Percentiles rank a stretch among this genome's conserved stretches.
Conservation (phyloP, 2,329 filamentous ascomycete genomes). For the Dryadomyces quercus-mongolicae region DNA sequence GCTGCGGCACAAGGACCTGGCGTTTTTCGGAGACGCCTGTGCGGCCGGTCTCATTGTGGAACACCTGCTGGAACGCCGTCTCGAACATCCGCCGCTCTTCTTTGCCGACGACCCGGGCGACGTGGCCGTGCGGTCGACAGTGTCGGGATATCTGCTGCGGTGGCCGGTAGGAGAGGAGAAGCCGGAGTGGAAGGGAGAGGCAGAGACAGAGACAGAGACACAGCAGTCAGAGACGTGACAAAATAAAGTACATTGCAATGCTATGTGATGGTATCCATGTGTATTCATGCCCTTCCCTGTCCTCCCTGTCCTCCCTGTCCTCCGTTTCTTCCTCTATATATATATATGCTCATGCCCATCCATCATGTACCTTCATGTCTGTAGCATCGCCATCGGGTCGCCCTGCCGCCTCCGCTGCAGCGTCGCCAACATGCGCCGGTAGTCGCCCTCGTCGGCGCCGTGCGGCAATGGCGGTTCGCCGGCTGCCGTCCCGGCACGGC, state of each 20-base stretch:
- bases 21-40: constrained; percentile 72
- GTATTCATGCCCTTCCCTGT: not conserved
- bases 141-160: constrained; percentile 62
- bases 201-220: not conserved
- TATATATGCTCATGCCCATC: no score
- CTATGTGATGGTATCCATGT: not conserved
- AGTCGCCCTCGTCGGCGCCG: constrained; percentile 35
- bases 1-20: constrained; percentile 73
- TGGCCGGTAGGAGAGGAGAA: constrained; percentile 38
- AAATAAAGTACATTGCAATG: not conserved
- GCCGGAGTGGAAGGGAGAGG: constrained; percentile 3
- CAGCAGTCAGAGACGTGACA: not conserved
- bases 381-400: not conserved
- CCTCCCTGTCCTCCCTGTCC: no score
- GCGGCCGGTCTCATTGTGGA: constrained; percentile 62
- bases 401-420: constrained; percentile 48
- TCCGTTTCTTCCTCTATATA: no score
- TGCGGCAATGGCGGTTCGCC: not conserved
- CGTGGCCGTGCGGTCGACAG: constrained; percentile 66
- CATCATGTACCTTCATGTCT: no score
- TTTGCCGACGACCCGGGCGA: constrained; percentile 86
- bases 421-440: constrained; percentile 53
- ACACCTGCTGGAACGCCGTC: constrained; percentile 67
- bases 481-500: not conserved
- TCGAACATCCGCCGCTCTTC: constrained; percentile 70